Percentiles rank a stretch among this genome's conserved stretches.
These are phyloP conservation scores for Citropsis articulata DNA, from an alignment of 345 rosid genomes.

Conservation along the genomic window DNA sequence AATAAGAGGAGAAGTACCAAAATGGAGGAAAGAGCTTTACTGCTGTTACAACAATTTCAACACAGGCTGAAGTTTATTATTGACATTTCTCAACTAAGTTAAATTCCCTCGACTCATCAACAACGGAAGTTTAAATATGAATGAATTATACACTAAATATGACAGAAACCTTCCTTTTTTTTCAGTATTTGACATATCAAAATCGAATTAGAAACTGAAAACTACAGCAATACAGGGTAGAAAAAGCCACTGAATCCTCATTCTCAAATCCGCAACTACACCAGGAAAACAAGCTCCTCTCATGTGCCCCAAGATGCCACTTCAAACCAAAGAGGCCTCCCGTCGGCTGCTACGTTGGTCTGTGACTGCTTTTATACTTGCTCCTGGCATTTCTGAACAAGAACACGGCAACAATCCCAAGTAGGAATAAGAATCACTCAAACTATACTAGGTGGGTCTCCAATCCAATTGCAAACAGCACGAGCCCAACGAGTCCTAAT, in stretches of 20 bases:
- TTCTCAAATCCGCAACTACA: conserved; percentile 3
- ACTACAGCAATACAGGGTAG: conserved; percentile 24
- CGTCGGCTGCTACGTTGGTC: background rate
- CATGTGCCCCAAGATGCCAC: background rate
- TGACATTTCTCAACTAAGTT: conserved; percentile 14
- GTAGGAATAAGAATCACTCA: conserved; percentile 28
- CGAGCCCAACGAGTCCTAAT: conserved; percentile 93
- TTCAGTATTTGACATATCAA: conserved; percentile 21
- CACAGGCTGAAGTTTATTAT: background rate
- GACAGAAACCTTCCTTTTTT: background rate
- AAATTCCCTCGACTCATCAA: conserved; percentile 16
- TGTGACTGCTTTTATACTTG: background rate
- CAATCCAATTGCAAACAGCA: conserved; percentile 84
- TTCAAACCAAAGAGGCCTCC: conserved; percentile 4
- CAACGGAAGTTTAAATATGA: conserved; percentile 16
- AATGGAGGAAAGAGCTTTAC: background rate
- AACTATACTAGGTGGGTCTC: conserved; percentile 97
- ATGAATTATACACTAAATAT: conserved; percentile 25
- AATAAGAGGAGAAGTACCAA: background rate
- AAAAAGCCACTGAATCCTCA: conserved; percentile 12
- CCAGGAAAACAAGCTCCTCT: conserved; percentile 14
- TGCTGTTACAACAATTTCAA: conserved; percentile 22
- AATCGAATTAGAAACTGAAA: conserved; percentile 22
- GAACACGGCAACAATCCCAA: background rate
- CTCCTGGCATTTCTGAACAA: background rate